Evolutionary conservation across 495 filamentous ascomycete genomes (phyloP).

Genomic region (Corynascus novoguineensis): DNA sequence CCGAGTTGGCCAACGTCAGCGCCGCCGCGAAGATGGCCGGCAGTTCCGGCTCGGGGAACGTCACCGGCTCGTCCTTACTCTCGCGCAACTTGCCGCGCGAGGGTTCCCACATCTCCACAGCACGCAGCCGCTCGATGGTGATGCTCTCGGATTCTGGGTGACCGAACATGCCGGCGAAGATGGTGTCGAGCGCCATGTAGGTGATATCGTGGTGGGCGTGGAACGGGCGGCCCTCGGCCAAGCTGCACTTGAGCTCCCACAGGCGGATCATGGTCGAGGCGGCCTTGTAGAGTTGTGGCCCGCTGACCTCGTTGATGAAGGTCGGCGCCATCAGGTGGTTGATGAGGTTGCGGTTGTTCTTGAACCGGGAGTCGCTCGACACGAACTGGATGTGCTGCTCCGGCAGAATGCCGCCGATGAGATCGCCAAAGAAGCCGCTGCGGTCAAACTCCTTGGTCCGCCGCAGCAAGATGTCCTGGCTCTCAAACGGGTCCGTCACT

Average conservation of each 20-base stretch:
- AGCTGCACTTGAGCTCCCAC: conserved; percentile 31
- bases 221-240: conserved; percentile 33
- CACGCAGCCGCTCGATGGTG: conserved; percentile 12
- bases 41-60: conserved; percentile 18
- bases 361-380: conserved; percentile 28
- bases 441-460: conserved; percentile 40
- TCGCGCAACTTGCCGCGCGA: not conserved
- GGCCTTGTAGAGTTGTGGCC: conserved; percentile 28
- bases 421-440: conserved; percentile 19
- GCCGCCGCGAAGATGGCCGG: conserved; percentile 18
- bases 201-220: conserved; percentile 33
- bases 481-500: conserved; percentile 37
- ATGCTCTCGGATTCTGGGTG: conserved; percentile 19
- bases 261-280: conserved; percentile 28
- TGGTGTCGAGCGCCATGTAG: conserved; percentile 32
- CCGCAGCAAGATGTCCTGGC: conserved; percentile 37
- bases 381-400: conserved; percentile 29
- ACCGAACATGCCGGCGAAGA: conserved; percentile 33
- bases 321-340: conserved; percentile 37
- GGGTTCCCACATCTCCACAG: conserved; percentile 4
- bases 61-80: conserved; percentile 6
- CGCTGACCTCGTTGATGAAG: conserved; percentile 35
- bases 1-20: conserved; percentile 13
- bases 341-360: conserved; percentile 30
- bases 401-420: conserved; percentile 29